phyloP scores from a whole-genome alignment of 2,329 filamentous ascomycete genomes.

The Periconia digitata region DNA sequence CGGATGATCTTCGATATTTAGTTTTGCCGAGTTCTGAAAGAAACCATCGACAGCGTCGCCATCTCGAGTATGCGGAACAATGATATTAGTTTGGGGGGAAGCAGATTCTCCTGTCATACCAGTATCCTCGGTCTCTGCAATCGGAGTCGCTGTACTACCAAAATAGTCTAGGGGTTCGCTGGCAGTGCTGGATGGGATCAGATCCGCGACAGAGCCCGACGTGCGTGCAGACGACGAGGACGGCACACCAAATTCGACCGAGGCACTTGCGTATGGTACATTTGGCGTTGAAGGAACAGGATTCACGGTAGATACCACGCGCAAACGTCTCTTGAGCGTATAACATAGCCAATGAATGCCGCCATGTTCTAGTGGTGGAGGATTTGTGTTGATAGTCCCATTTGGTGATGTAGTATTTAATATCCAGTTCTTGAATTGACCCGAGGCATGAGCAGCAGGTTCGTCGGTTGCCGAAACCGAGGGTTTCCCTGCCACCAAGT shows the following conservation, averaged over 20 bases:
- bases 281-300: conserved; percentile 12
- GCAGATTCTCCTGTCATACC: conserved; percentile 15
- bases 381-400: conserved; percentile 55
- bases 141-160: conserved; percentile 29
- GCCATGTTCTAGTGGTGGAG: conserved; percentile 58
- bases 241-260: conserved; percentile 26
- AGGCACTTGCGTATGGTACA: conserved; percentile 40
- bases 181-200: conserved; percentile 11
- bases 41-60: conserved; percentile 1
- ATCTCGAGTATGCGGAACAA: conserved; percentile 3
- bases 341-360: conserved; percentile 70
- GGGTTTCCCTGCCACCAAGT: conserved; percentile 56
- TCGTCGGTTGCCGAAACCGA: conserved; percentile 40
- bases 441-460: conserved; percentile 21
- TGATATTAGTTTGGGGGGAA: conserved; percentile 7
- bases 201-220: conserved; percentile 13
- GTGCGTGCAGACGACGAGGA: conserved; percentile 21
- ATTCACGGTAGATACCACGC: conserved; percentile 62
- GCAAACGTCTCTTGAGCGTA: conserved; percentile 67
- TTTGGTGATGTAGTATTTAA: conserved; percentile 58
- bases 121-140: conserved; percentile 6
- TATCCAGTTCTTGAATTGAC: conserved; percentile 70
- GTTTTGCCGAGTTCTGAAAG: conserved; percentile 14
- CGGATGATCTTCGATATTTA: conserved; percentile 21
- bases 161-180: conserved; percentile 47